Base-by-base conservation (phyloP, 2,329 filamentous ascomycete species). In the Aspergillus eucalypticola region DNA sequence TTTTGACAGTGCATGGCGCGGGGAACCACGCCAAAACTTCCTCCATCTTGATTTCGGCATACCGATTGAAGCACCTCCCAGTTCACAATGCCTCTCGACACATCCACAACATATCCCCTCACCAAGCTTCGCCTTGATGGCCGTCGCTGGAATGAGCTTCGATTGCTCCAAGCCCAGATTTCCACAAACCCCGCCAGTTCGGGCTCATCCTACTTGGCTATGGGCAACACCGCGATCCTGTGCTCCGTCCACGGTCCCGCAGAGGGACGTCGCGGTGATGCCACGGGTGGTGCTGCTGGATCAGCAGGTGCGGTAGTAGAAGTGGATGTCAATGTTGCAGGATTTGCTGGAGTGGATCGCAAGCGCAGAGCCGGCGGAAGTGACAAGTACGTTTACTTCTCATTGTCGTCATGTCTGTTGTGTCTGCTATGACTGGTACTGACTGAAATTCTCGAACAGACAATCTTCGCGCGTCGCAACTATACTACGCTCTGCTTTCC, bases 221-320 rank as follows among this genome's bases (percentile, higher is more conserved):
- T 96, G 89, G 95, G 95, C 69, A 96, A 98, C 79, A 99, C 95
- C 21, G 95, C 96, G 74, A 89, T 99, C 68, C 91, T 98, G 78
- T 97, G 94, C 78, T 92, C 93, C 23, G 88, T 99, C 51, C 87
- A 88, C 1, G 95, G 95, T 0, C 95, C 95, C 0, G 87, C 86
- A 39, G 95, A 99, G 77, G 83, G 84, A 53, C 78, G 84, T 67
- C 76, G 80, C 60, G 73, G 78, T 29, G 76, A 83, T 59, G 78
- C 80, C 8, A 77, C 81, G 13, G 79, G 75, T 56, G 79, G 77
- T 52, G 77, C 74, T 21, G 73, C 71, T 27, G 78, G 74, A 60
- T 75, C 76, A 55, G 81, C 82, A 29, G 84, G 83, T 21, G 90
- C 89, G 3, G 86, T 87, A 54, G 86, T 98, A 11, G 85, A 86